A percentile compares a stretch with the other conserved stretches of the same genome.
Evolutionary conservation across 2,329 filamentous ascomycete genomes (phyloP).

Genomic region (Bipolaris gigantea): DNA sequence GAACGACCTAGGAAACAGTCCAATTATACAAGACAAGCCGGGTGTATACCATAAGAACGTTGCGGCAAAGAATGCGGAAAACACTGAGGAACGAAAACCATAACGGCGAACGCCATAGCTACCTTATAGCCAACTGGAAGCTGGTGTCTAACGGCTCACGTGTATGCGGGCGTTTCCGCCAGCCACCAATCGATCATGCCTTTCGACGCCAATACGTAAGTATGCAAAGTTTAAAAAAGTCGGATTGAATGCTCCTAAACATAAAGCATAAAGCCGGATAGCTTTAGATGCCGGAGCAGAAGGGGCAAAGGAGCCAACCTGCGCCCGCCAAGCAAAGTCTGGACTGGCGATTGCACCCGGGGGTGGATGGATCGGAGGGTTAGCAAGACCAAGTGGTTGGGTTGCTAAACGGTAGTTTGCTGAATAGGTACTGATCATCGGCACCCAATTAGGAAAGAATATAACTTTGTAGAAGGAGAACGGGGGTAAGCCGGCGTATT

Average conservation of each 20-base stretch:
- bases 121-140: not conserved
- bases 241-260: not conserved
- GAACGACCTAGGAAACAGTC: not conserved
- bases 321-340: not conserved
- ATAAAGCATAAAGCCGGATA: not conserved
- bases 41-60: slow-evolving; percentile 1
- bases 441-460: not conserved
- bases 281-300: not conserved
- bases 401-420: not conserved
- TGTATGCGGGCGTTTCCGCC: slow-evolving; percentile 1
- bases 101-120: not conserved
- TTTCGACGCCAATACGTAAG: not conserved
- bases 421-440: not conserved
- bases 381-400: not conserved
- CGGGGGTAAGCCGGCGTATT: not conserved
- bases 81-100: not conserved
- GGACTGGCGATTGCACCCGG: not conserved
- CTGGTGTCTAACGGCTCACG: not conserved
- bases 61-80: not conserved
- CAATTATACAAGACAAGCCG: slow-evolving; percentile 1
- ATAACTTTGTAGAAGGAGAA: not conserved
- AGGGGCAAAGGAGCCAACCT: not conserved
- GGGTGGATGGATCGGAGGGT: not conserved
- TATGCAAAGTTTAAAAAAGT: slow-evolving; percentile 1
- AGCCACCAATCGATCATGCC: not conserved